These are phyloP conservation scores for Penicillium herquei DNA, from an alignment of 495 filamentous ascomycete genomes.

Conservation along the genomic window DNA sequence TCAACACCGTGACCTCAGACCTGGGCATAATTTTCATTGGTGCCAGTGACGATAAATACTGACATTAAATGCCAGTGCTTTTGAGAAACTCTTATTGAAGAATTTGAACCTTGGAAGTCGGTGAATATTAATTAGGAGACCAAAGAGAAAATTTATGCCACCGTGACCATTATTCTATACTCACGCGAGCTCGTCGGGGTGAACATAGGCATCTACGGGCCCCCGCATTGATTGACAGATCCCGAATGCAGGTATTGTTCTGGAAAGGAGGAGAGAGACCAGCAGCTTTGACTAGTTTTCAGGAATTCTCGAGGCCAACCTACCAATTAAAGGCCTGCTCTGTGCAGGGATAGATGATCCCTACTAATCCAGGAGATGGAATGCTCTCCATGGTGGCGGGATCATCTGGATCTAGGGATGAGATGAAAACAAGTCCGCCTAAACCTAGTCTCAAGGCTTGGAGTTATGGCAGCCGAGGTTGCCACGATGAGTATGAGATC, in stretches of 20 bases:
- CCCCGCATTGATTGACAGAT: not conserved
- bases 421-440: conserved; percentile 11
- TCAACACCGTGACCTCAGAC: no score
- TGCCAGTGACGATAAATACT: no score
- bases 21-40: no score
- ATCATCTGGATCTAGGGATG: conserved; percentile 20
- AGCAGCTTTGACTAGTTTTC: conserved; percentile 11
- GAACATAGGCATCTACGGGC: not conserved
- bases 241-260: not conserved
- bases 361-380: conserved; percentile 5
- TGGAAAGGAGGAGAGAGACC: not conserved
- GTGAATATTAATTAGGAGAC: no score
- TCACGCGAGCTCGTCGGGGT: no score
- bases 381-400: conserved; percentile 16
- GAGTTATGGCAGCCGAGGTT: not conserved
- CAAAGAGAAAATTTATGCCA: no score
- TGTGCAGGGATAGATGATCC: conserved; percentile 8
- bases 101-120: no score
- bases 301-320: not conserved
- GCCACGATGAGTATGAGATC: not conserved
- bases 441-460: not conserved
- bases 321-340: conserved; percentile 10
- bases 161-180: no score
- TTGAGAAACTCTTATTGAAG: no score
- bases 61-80: no score